These are phyloP conservation scores for Tricholoma hemisulphureum DNA, from an alignment of 768 basidiomycete species.

Conservation along the genomic window DNA sequence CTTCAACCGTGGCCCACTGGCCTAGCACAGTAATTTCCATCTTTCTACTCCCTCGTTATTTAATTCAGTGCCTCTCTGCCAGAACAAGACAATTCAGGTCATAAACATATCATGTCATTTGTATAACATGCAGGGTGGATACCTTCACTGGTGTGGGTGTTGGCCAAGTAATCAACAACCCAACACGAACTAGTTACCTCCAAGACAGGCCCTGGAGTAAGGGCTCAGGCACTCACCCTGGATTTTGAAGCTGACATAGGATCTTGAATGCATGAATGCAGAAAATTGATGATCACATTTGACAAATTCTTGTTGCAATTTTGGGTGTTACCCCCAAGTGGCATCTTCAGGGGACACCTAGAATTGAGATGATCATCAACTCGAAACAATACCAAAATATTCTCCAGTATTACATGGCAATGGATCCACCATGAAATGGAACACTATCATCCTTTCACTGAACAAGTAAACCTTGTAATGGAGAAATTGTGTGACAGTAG, in stretches of 20 bases:
- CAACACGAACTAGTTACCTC: not conserved
- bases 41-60: too few species aligned
- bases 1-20: too few species aligned
- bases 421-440: not conserved
- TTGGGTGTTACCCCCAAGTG: not conserved
- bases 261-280: too few species aligned
- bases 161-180: not conserved
- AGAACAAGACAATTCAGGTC: too few species aligned
- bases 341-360: not conserved
- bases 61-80: too few species aligned
- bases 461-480: too few species aligned
- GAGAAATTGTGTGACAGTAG: not conserved
- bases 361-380: not conserved
- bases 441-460: too few species aligned
- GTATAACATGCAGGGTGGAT: too few species aligned
- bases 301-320: not conserved
- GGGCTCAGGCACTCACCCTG: not conserved
- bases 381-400: not conserved
- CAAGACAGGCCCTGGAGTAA: not conserved
- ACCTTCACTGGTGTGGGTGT: too few species aligned
- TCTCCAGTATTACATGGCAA: not conserved
- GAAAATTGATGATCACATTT: not conserved
- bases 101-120: too few species aligned
- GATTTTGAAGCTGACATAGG: not conserved
- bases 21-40: too few species aligned